These are phyloP conservation scores for Annulohypoxylon maeteangense DNA, from an alignment of 495 filamentous ascomycete genomes.

Conservation along the genomic window DNA sequence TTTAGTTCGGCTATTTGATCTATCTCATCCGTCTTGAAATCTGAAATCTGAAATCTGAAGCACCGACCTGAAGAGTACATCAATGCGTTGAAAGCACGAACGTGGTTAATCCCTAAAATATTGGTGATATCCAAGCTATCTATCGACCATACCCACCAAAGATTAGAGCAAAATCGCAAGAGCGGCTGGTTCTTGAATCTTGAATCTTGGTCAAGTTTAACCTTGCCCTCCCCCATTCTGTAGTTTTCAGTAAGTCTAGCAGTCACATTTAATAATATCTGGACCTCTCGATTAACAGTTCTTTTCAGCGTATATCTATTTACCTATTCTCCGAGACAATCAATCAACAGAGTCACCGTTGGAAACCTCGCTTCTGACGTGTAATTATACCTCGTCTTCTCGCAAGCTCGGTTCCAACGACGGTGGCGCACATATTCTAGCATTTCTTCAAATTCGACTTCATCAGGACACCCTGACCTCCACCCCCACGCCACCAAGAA, in stretches of 20 bases:
- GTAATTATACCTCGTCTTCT: not conserved
- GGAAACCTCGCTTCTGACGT: not conserved
- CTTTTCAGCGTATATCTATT: constrained; percentile 12
- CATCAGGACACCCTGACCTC: not conserved
- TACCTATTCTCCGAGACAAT: not conserved
- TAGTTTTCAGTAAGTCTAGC: constrained; percentile 20
- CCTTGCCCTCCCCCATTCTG: constrained; percentile 2
- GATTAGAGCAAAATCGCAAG: constrained; percentile 18
- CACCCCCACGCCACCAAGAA: constrained; percentile 4
- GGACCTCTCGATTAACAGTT: constrained; percentile 2
- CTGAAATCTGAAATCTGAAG: constrained; percentile 17
- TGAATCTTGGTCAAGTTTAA: not conserved
- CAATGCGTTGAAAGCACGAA: constrained; percentile 24
- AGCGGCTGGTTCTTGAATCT: constrained; percentile 22
- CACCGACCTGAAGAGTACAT: not conserved
- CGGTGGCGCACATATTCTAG: constrained; percentile 20
- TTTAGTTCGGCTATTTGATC: not conserved
- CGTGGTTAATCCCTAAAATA: not conserved
- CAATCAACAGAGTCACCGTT: not conserved
- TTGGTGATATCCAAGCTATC: constrained; percentile 5
- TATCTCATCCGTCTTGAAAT: constrained; percentile 9
- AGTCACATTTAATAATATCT: not conserved
- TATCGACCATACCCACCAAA: not conserved
- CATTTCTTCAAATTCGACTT: not conserved
- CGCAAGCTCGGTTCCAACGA: constrained; percentile 6